Evolutionary conservation across 768 basidiomycete genomes (phyloP).

Genomic region (Vararia minispora): DNA sequence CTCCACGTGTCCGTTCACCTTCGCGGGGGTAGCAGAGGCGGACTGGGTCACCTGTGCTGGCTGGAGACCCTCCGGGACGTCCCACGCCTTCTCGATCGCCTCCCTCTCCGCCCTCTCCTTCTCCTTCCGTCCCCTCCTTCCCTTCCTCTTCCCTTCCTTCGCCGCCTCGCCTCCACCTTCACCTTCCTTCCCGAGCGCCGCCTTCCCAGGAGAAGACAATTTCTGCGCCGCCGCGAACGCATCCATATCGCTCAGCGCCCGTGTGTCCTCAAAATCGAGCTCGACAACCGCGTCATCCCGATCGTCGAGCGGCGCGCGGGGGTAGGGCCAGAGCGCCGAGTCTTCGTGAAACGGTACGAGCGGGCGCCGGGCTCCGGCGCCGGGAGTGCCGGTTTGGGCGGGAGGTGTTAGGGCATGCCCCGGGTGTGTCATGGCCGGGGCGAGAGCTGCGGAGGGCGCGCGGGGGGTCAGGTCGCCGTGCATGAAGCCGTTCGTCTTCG

Average conservation of each 20-base stretch:
- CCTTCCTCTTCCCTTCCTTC: conserved; percentile 19
- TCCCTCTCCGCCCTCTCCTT: conserved; percentile 28
- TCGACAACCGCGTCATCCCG: conserved; percentile 57
- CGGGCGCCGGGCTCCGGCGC: conserved; percentile 5
- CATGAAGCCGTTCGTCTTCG: conserved; percentile 21
- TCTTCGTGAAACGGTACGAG: conserved; percentile 54
- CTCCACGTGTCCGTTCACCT: too few relatives aligned
- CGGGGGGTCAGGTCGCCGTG: conserved; percentile 7
- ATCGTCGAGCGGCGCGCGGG: conserved; percentile 33
- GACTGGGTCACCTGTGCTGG: neutral
- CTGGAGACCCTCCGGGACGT: conserved; percentile 27
- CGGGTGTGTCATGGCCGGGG: conserved; percentile 5
- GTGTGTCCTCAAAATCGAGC: conserved; percentile 65
- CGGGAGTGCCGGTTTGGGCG: neutral
- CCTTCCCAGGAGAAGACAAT: too few relatives aligned
- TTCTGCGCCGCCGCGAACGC: conserved; percentile 32
- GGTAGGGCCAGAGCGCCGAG: conserved; percentile 65
- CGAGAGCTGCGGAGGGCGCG: conserved; percentile 6
- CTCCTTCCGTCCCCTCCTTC: conserved; percentile 12
- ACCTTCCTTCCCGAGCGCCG: conserved; percentile 15
- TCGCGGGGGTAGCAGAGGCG: neutral
- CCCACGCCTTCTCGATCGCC: conserved; percentile 53
- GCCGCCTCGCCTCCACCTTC: conserved; percentile 21
- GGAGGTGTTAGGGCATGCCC: neutral
- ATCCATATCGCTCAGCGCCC: conserved; percentile 57